phyloP scores from a whole-genome alignment of 208 protist species.

The Leishmania turanica region DNA sequence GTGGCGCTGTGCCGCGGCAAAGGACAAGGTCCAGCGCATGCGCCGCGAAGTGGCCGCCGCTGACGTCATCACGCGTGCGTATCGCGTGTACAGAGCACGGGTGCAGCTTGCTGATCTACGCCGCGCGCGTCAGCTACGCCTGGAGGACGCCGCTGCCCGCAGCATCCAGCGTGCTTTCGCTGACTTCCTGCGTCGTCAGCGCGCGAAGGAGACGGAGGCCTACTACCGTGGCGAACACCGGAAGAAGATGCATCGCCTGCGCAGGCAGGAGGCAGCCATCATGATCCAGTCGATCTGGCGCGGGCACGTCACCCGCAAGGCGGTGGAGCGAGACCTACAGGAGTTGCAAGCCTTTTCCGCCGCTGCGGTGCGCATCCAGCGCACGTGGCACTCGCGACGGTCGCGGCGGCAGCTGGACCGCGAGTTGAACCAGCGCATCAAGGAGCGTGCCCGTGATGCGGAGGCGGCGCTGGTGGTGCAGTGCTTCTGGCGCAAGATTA shows the following conservation, averaged over 20 bases:
- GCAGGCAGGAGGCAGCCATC: conserved; percentile 61
- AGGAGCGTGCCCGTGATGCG: conserved; percentile 25
- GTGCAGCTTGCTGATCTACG: conserved; percentile 54
- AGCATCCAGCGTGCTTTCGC: conserved; percentile 63
- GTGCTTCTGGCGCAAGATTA: conserved; percentile 87
- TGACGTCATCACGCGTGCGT: conserved; percentile 49
- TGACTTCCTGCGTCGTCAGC: conserved; percentile 35
- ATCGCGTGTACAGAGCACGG: conserved; percentile 55
- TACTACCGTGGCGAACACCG: conserved; percentile 64
- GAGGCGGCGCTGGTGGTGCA: conserved; percentile 71
- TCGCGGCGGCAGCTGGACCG: conserved; percentile 39
- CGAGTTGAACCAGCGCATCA: conserved; percentile 38
- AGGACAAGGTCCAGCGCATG: conserved; percentile 56
- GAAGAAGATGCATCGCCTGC: conserved; percentile 61
- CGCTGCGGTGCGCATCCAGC: conserved; percentile 61
- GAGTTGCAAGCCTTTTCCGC: conserved; percentile 22
- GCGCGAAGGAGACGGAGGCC: conserved; percentile 47
- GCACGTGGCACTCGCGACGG: conserved; percentile 47
- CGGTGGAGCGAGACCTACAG: conserved; percentile 34
- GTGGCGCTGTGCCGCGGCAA: conserved; percentile 71
- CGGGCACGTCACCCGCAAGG: conserved; percentile 68
- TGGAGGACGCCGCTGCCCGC: conserved; percentile 46
- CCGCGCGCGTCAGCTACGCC: conserved; percentile 22
- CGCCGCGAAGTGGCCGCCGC: conserved; percentile 55
- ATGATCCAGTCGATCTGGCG: conserved; percentile 87